Base-by-base conservation (phyloP, 148 eudicot genomes). In the Mesembryanthemum crystallinum region DNA sequence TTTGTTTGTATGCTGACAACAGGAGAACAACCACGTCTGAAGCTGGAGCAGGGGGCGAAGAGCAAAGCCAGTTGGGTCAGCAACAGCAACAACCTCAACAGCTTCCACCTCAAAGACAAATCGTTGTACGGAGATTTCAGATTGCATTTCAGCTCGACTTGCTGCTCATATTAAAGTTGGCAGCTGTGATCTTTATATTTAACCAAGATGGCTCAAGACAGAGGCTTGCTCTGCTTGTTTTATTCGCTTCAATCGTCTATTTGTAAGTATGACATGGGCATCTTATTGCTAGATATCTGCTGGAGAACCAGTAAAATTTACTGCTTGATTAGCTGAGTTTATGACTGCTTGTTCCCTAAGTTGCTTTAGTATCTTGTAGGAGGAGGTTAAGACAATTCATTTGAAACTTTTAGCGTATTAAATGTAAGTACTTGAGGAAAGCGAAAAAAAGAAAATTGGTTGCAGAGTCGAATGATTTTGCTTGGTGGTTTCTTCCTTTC, bases 151-250 rank as follows among this genome's bases (percentile, higher is more conserved):
- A 96, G 64, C 89, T 96, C 68, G 99, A 96, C 82, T 76, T 92
- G 75, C 73, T 87, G 74, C 99, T 96, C 75, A 91, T 96, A 72
- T 59, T 96, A 69, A 96, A 96, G 91, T 86, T 96, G 85, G 99
- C 92, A 67, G 99, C 98, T 23, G 94, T 92, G 27, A 89, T 96
- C 63, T 96, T 96, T 83, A 81, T 96, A 80, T 92, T 96, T 75
- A 92, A 89, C 86, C 99, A 96, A 89, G 99, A 96, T 78, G 98
- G 99, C 30, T 96, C 99, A 0, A 89, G 88, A 78, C 94, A 92
- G 67, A 92, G 97, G 91, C 98, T 96, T 78, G 88, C 88, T 80
- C 90, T 96, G 76, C 97, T 96, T 55, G 89, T 96, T 67, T 89
- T 92, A 79, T 88, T 88, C 37, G 98, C 97, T 52, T 77, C 90